These are phyloP conservation scores for Metschnikowia chrysomelidarum DNA, from an alignment of 805 yeast genomes.

Conservation along the genomic window DNA sequence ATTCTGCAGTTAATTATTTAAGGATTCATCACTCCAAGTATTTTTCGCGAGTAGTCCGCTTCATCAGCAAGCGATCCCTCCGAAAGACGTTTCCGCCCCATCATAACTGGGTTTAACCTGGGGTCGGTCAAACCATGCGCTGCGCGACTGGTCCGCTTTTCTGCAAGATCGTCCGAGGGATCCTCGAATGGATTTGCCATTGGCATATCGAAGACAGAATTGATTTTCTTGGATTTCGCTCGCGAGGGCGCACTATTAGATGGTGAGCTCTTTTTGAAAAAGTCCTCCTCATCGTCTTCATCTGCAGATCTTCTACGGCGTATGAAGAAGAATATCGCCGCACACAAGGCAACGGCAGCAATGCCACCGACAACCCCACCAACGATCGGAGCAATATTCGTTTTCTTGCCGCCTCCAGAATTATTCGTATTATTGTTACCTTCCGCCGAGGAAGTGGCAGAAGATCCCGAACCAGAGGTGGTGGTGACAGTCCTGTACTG, in stretches of 20 bases:
- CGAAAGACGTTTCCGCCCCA: conserved; percentile 79
- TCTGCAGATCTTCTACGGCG: conserved; percentile 48
- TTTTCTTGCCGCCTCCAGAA: conserved; percentile 17
- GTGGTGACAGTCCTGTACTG: conserved; percentile 15
- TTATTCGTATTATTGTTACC: neutral
- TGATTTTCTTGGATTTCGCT: conserved; percentile 24
- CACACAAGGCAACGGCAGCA: conserved; percentile 26
- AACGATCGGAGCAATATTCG: conserved; percentile 39
- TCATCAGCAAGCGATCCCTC: conserved; percentile 89
- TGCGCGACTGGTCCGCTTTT: conserved; percentile 17
- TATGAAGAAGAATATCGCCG: conserved; percentile 29
- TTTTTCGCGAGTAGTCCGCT: conserved; percentile 75
- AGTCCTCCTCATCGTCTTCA: conserved; percentile 45
- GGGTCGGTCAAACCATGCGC: conserved; percentile 44
- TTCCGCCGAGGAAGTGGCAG: conserved; percentile 4
- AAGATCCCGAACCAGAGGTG: conserved; percentile 12
- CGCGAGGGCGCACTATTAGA: conserved; percentile 38
- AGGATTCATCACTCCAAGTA: conserved; percentile 85
- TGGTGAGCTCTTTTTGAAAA: conserved; percentile 26
- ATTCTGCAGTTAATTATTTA: conserved; percentile 6
- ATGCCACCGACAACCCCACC: conserved; percentile 48
- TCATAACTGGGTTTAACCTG: conserved; percentile 68
- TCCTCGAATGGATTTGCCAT: conserved; percentile 62
- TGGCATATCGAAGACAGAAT: conserved; percentile 38
- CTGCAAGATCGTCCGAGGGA: conserved; percentile 48